These are phyloP conservation scores for Tieghemostelium lacteum DNA, from an alignment of 78 protist species.

Conservation along the genomic window DNA sequence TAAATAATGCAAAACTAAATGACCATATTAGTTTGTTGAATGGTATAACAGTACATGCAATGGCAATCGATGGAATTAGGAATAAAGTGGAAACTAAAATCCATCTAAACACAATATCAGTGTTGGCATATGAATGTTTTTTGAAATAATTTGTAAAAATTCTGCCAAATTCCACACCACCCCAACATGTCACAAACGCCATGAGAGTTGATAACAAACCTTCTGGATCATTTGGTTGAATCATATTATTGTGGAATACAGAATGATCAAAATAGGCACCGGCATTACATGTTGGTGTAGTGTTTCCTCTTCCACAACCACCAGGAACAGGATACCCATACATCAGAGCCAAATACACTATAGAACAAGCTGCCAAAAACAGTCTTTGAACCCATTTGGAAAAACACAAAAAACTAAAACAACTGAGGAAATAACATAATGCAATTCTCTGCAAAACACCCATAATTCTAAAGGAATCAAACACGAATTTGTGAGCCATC, in stretches of 20 bases:
- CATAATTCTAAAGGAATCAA: slow-evolving; percentile 57
- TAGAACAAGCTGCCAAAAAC: not conserved
- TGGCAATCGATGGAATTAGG: slow-evolving; percentile 1
- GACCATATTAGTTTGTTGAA: slow-evolving; percentile 57
- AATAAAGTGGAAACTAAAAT: not conserved
- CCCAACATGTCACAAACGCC: slow-evolving; percentile 65
- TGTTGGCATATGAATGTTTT: not conserved
- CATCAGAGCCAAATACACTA: slow-evolving; percentile 30
- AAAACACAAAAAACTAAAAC: slow-evolving; percentile 43
- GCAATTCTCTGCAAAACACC: slow-evolving; percentile 76
- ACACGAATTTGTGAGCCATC: slow-evolving; percentile 53
- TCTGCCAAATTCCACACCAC: slow-evolving; percentile 68
- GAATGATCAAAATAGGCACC: slow-evolving; percentile 55
- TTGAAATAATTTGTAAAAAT: slow-evolving; percentile 17
- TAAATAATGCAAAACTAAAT: slow-evolving; percentile 62
- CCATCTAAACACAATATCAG: slow-evolving; percentile 36
- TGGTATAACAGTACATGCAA: slow-evolving; percentile 20
- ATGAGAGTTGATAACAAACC: slow-evolving; percentile 42
- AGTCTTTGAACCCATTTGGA: slow-evolving; percentile 48
- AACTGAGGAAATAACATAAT: slow-evolving; percentile 56
- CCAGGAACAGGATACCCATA: slow-evolving; percentile 48
- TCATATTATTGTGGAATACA: slow-evolving; percentile 51
- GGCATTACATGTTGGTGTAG: slow-evolving; percentile 58
- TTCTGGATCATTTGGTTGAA: slow-evolving; percentile 74
- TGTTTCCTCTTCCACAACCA: slow-evolving; percentile 39